Evolutionary conservation across 2,329 filamentous ascomycete species (phyloP).

Genomic region (Colletotrichum musae): DNA sequence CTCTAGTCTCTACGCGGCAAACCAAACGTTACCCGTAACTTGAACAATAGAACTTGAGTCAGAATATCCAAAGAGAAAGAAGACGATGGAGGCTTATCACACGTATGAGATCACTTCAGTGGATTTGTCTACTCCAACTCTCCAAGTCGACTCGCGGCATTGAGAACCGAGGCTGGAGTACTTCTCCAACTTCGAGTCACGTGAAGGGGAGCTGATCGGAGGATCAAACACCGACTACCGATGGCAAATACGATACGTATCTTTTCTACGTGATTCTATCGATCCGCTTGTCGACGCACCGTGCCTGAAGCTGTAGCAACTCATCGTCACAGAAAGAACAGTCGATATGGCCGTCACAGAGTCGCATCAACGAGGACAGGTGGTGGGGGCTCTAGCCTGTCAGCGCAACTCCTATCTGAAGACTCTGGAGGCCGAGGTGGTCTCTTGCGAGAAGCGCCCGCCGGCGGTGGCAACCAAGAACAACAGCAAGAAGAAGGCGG

Average conservation of each 20-base stretch:
- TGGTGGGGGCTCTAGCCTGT: conserved; percentile 48
- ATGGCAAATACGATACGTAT: conserved; percentile 10
- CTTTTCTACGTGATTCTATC: neutral
- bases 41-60: too few species aligned
- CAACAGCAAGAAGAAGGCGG: conserved; percentile 43
- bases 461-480: conserved; percentile 32
- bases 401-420: conserved; percentile 47
- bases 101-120: too few species aligned
- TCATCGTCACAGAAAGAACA: neutral
- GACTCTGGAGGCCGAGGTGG: conserved; percentile 45
- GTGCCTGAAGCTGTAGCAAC: neutral
- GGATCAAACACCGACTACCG: neutral
- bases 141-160: neutral
- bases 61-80: too few species aligned
- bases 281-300: neutral
- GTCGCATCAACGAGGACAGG: conserved; percentile 14
- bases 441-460: conserved; percentile 47
- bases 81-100: too few species aligned
- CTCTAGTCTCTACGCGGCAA: too few species aligned
- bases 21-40: too few species aligned
- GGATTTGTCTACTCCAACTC: too few species aligned
- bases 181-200: conserved; percentile 2
- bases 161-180: neutral
- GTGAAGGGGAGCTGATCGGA: neutral
- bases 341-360: conserved; percentile 28